Evolutionary conservation across 23 red algal genomes (phyloP).

Genomic region (Gracilaria gracilis): DNA sequence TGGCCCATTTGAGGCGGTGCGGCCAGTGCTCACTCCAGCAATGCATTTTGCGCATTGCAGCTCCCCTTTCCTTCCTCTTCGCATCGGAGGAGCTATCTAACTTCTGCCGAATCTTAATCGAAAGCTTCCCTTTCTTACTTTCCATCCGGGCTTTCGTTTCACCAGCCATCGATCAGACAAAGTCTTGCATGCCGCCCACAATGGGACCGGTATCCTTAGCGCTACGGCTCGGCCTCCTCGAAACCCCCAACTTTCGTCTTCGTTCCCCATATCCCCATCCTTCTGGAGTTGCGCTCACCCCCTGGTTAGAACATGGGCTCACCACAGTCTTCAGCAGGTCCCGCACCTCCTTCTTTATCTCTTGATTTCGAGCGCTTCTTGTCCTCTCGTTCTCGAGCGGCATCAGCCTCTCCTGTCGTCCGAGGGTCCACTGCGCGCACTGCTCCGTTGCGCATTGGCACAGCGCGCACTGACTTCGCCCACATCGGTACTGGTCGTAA

Average conservation of each 20-base stretch:
- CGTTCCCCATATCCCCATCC: neutral
- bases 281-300: neutral
- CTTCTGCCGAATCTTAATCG: too few relatives aligned
- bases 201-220: too few relatives aligned
- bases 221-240: neutral
- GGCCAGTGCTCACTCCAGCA: neutral
- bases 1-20: neutral
- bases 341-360: neutral
- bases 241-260: neutral
- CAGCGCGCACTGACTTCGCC: conserved; percentile 33
- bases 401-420: neutral
- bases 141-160: too few relatives aligned
- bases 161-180: too few relatives aligned
- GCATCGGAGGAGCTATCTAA: too few relatives aligned
- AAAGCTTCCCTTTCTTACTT: too few relatives aligned
- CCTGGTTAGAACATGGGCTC: neutral
- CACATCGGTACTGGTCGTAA: conserved; percentile 40
- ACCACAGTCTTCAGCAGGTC: neutral
- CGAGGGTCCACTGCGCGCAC: neutral
- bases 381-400: neutral
- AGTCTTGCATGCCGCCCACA: too few relatives aligned
- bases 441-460: conserved; percentile 13
- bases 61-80: neutral
- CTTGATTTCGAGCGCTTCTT: neutral
- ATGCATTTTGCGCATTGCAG: conserved; percentile 7